These are phyloP conservation scores for Suhomyces xylopsoci DNA, from an alignment of 805 yeast species.

Conservation along the genomic window DNA sequence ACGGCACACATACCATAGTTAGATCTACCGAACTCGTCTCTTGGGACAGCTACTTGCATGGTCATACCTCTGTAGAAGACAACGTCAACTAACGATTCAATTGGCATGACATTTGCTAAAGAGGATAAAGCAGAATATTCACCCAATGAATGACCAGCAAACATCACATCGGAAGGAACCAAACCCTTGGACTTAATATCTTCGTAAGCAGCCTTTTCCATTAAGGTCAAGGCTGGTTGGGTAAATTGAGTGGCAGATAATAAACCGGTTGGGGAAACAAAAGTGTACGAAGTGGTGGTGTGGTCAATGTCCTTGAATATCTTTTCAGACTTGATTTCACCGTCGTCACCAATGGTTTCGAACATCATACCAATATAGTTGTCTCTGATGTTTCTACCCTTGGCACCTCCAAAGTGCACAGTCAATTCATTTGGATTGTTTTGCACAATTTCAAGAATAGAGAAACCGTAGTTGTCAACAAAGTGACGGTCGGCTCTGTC, in stretches of 20 bases:
- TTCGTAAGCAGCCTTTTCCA: slow-evolving; percentile 99
- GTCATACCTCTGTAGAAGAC: slow-evolving; percentile 99
- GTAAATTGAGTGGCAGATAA: slow-evolving; percentile 98
- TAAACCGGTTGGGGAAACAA: slow-evolving; percentile 90
- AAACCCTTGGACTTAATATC: slow-evolving; percentile 95
- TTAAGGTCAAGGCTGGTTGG: slow-evolving; percentile 97
- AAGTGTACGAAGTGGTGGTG: slow-evolving; percentile 78
- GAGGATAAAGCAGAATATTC: slow-evolving; percentile 98
- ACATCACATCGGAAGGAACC: slow-evolving; percentile 88
- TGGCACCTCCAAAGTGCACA: slow-evolving; percentile 96
- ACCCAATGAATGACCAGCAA: slow-evolving; percentile 99
- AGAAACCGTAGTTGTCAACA: slow-evolving; percentile 91
- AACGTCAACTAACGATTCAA: slow-evolving; percentile 93
- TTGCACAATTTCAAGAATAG: slow-evolving; percentile 90
- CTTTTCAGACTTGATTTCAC: slow-evolving; percentile 82
- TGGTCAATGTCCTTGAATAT: slow-evolving; percentile 90
- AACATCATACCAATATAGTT: slow-evolving; percentile 97
- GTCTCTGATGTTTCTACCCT: slow-evolving; percentile 91
- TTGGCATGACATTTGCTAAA: slow-evolving; percentile 97
- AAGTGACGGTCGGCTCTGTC: slow-evolving; percentile 96
- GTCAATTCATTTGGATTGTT: slow-evolving; percentile 95
- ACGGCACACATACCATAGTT: slow-evolving; percentile 99
- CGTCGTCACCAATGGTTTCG: slow-evolving; percentile 86
- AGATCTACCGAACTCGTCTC: slow-evolving; percentile 92
- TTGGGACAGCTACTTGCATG: slow-evolving; percentile 99